Evolutionary conservation across 2,329 filamentous ascomycete species (phyloP).

Genomic region (Alternaria rosae): DNA sequence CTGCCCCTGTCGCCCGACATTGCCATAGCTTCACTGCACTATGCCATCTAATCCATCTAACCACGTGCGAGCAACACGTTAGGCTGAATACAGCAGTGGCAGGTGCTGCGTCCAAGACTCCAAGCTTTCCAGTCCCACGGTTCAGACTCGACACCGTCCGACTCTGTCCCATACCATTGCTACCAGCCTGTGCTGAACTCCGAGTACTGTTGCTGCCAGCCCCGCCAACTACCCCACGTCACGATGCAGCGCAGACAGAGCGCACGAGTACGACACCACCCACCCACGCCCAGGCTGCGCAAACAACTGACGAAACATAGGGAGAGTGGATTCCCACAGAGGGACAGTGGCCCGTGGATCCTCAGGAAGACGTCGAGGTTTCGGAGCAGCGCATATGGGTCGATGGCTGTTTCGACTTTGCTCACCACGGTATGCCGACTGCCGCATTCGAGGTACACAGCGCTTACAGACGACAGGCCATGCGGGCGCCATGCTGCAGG

Average conservation of each 20-base stretch:
- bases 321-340: slow-evolving; percentile 56
- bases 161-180: background rate
- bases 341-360: slow-evolving; percentile 70
- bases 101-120: background rate
- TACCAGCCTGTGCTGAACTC: too few species aligned
- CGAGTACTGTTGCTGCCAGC: background rate
- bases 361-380: slow-evolving; percentile 66
- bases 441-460: background rate
- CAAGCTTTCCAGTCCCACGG: background rate
- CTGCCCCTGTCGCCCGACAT: background rate
- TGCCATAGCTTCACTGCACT: background rate
- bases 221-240: slow-evolving; percentile 15
- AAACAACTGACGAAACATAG: slow-evolving; percentile 21
- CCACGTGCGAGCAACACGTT: background rate
- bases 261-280: slow-evolving; percentile 38
- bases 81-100: background rate
- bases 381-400: slow-evolving; percentile 87
- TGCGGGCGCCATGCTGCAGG: slow-evolving; percentile 95
- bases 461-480: slow-evolving; percentile 68
- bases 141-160: background rate
- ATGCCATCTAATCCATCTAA: background rate
- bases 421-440: slow-evolving; percentile 77
- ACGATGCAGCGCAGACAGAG: slow-evolving; percentile 47
- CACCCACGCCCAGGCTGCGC: background rate
- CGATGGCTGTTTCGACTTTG: slow-evolving; percentile 99